Conservation (phyloP, 495 filamentous ascomycete species). For the Astrothelium macrocarpum region DNA sequence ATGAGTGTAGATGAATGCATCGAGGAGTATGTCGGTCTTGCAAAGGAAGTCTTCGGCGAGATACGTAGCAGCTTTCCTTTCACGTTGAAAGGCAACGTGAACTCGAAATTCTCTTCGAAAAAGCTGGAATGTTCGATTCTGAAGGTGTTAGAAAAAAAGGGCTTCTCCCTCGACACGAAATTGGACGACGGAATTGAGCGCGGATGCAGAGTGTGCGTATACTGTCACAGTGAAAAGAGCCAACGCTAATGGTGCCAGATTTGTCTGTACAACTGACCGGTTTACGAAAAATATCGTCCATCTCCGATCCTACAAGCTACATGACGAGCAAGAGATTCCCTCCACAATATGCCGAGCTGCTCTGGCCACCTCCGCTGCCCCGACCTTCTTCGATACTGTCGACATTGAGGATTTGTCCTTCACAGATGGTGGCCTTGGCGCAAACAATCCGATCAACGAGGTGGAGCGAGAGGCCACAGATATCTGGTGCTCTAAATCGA, state of each 20-base stretch:
- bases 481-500: slow-evolving; percentile 32
- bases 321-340: slow-evolving; percentile 32
- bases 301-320: slow-evolving; percentile 38
- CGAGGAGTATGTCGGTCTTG: background rate
- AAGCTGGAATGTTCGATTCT: background rate
- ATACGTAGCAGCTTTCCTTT: slow-evolving; percentile 7
- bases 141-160: slow-evolving; percentile 5
- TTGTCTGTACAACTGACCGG: slow-evolving; percentile 41
- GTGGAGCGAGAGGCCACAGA: slow-evolving; percentile 31
- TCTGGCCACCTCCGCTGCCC: slow-evolving; percentile 39
- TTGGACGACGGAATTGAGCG: slow-evolving; percentile 15
- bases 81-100: background rate
- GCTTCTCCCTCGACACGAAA: slow-evolving; percentile 12
- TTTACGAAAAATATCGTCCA: slow-evolving; percentile 32
- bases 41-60: background rate
- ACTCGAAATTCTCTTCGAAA: background rate
- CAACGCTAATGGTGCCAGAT: slow-evolving; percentile 26
- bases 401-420: slow-evolving; percentile 31
- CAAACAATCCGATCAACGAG: slow-evolving; percentile 37
- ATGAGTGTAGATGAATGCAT: slow-evolving; percentile 18
- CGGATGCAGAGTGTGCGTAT: slow-evolving; percentile 26
- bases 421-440: slow-evolving; percentile 36
- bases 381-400: slow-evolving; percentile 35
- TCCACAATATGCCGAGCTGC: slow-evolving; percentile 36
- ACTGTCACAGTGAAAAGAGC: background rate